Evolutionary conservation across 2,329 filamentous ascomycete genomes (phyloP).

Genomic region (Massarina eburnea): DNA sequence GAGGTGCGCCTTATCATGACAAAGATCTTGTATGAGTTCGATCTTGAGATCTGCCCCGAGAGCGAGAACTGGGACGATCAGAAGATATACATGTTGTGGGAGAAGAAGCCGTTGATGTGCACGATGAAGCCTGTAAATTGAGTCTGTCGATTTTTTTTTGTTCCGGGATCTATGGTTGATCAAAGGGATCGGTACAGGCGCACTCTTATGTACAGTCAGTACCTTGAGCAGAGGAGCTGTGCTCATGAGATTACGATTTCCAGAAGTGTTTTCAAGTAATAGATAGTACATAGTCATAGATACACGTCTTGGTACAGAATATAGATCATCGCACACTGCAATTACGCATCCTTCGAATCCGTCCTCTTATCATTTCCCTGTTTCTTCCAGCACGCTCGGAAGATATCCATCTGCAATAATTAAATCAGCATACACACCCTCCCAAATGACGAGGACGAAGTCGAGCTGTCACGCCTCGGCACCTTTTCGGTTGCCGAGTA

Average conservation of each 20-base stretch:
- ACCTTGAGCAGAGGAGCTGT: background rate
- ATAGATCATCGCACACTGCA: background rate
- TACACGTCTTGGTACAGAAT: slow-evolving; percentile 1
- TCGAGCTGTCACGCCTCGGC: slow-evolving; percentile 21
- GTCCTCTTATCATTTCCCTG: slow-evolving; percentile 87
- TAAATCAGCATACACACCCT: background rate
- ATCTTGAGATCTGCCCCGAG: slow-evolving; percentile 39
- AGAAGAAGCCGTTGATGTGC: slow-evolving; percentile 38
- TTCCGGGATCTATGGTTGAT: background rate
- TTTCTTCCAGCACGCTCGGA: slow-evolving; percentile 87
- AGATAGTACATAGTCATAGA: background rate
- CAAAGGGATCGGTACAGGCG: too few species aligned
- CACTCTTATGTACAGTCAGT: too few species aligned
- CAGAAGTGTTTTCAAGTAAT: background rate
- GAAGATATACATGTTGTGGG: slow-evolving; percentile 41
- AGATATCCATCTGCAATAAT: slow-evolving; percentile 76
- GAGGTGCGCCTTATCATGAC: slow-evolving; percentile 47
- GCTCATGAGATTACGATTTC: background rate
- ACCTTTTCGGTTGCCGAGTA: slow-evolving; percentile 21
- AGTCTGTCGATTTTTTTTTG: background rate
- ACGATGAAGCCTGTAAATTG: slow-evolving; percentile 23
- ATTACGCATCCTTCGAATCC: slow-evolving; percentile 67
- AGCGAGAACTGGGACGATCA: slow-evolving; percentile 37
- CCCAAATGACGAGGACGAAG: background rate
- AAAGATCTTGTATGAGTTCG: slow-evolving; percentile 43